Evolutionary conservation across 2,329 filamentous ascomycete species (phyloP).

Genomic region (Pseudogymnoascus sp.): DNA sequence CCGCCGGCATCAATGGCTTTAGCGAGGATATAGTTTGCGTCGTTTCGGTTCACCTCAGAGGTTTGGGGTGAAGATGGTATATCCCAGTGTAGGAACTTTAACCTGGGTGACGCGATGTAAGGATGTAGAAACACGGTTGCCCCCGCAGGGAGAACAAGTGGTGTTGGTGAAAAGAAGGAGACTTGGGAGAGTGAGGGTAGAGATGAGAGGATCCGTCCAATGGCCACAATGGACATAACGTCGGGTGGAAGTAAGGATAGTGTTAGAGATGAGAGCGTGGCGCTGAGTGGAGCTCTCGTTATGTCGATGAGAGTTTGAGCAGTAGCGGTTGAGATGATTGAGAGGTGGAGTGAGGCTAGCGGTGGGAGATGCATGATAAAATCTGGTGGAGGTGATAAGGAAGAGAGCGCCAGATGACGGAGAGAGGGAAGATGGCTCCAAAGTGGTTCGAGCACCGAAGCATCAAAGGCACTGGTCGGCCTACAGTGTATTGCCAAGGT

Average conservation of each 20-base stretch:
- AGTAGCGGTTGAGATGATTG: conserved; percentile 47
- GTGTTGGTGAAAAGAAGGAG: conserved; percentile 47
- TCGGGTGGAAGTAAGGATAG: conserved; percentile 44
- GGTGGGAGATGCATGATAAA: conserved; percentile 41
- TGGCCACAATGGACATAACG: conserved; percentile 50
- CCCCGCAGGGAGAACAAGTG: conserved; percentile 50
- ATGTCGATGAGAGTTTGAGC: conserved; percentile 51
- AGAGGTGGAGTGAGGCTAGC: conserved; percentile 50
- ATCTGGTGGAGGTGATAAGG: conserved; percentile 40
- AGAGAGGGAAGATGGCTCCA: conserved; percentile 48
- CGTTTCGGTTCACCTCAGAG: conserved; percentile 28
- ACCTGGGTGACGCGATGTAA: conserved; percentile 51
- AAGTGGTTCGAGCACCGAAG: conserved; percentile 46
- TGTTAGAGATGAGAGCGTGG: conserved; percentile 45
- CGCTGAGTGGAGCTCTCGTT: conserved; percentile 49
- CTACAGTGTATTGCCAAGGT: conserved; percentile 54
- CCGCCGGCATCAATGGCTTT: conserved; percentile 54
- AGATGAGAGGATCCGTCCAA: conserved; percentile 51
- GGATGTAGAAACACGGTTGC: conserved; percentile 58
- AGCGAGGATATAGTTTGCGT: conserved; percentile 58
- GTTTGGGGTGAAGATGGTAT: conserved; percentile 42
- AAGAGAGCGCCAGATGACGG: conserved; percentile 53
- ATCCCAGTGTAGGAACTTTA: conserved; percentile 58
- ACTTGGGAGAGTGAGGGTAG: conserved; percentile 42
- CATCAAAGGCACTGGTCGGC: conserved; percentile 48